phyloP scores from a whole-genome alignment of 164 flowering plant species.

The Sextonia rubra region DNA sequence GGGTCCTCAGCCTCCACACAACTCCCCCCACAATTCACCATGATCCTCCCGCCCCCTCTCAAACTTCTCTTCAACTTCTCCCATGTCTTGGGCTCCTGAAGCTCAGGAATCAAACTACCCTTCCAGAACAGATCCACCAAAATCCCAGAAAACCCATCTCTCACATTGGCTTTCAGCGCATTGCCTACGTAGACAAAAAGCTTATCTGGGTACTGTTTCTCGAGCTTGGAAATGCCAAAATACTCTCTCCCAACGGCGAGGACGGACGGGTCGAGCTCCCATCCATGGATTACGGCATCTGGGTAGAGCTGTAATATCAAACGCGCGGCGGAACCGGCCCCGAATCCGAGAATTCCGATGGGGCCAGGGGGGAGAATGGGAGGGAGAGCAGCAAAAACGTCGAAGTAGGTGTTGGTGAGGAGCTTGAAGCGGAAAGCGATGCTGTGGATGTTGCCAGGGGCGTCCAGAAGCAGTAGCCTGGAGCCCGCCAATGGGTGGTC shows the following conservation, averaged over 20 bases:
- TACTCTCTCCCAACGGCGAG: conserved; percentile 69
- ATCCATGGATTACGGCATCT: conserved; percentile 52
- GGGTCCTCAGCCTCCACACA: conserved; percentile 84
- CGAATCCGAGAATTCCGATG: conserved; percentile 77
- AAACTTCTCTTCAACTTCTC: conserved; percentile 41
- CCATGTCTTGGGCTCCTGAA: conserved; percentile 53
- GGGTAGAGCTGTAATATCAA: conserved; percentile 59
- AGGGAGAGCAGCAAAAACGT: conserved; percentile 81
- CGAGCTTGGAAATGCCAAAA: conserved; percentile 57
- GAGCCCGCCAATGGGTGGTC: conserved; percentile 89
- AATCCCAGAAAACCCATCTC: conserved; percentile 55
- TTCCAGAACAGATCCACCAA: conserved; percentile 54
- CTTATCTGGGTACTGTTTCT: conserved; percentile 40
- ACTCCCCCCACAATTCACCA: conserved; percentile 93
- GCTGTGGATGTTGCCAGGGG: conserved; percentile 95
- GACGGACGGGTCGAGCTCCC: conserved; percentile 88
- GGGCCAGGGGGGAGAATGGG: conserved; percentile 78
- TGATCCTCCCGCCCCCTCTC: conserved; percentile 82
- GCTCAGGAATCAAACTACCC: conserved; percentile 59
- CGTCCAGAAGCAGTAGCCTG: conserved; percentile 73
- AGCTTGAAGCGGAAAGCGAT: conserved; percentile 46
- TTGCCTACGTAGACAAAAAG: conserved; percentile 59
- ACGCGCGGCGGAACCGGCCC: conserved; percentile 81
- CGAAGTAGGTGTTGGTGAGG: conserved; percentile 68
- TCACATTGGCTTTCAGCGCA: conserved; percentile 47